These are phyloP conservation scores for Crithidia sp. DNA, from an alignment of 208 protist species.

Conservation along the genomic window DNA sequence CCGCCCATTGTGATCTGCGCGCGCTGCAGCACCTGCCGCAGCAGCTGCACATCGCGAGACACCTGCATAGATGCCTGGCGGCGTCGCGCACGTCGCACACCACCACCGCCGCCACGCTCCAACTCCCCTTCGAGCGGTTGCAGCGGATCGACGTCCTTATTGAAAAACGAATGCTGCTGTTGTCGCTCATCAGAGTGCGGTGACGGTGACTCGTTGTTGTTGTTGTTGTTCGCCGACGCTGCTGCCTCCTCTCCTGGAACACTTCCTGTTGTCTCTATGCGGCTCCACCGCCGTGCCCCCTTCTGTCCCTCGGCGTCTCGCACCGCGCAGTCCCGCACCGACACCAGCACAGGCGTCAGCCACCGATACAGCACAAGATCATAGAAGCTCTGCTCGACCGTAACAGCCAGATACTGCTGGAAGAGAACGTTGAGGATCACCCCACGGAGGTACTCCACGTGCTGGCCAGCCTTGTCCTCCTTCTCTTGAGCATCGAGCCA, in stretches of 20 bases:
- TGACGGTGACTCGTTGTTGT: too few species aligned
- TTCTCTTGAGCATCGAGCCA: slow-evolving; percentile 33
- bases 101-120: slow-evolving; percentile 16
- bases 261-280: background rate
- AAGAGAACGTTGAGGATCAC: slow-evolving; percentile 52
- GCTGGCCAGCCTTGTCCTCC: slow-evolving; percentile 45
- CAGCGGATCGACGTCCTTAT: too few species aligned
- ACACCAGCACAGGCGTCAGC: slow-evolving; percentile 27
- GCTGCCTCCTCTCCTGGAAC: background rate
- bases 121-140: background rate
- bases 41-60: slow-evolving; percentile 13
- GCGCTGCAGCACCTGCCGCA: slow-evolving; percentile 15
- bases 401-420: slow-evolving; percentile 58
- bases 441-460: slow-evolving; percentile 54
- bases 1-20: slow-evolving; percentile 7
- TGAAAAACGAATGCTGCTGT: too few species aligned
- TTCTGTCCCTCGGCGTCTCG: background rate
- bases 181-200: too few species aligned
- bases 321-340: background rate
- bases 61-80: slow-evolving; percentile 28
- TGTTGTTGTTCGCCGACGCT: too few species aligned
- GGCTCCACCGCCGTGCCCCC: background rate
- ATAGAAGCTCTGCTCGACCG: slow-evolving; percentile 44
- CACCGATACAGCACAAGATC: slow-evolving; percentile 57
- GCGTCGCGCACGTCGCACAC: slow-evolving; percentile 4